Base-by-base conservation (phyloP, 805 yeast genomes). In the Brettanomyces naardenensis region DNA sequence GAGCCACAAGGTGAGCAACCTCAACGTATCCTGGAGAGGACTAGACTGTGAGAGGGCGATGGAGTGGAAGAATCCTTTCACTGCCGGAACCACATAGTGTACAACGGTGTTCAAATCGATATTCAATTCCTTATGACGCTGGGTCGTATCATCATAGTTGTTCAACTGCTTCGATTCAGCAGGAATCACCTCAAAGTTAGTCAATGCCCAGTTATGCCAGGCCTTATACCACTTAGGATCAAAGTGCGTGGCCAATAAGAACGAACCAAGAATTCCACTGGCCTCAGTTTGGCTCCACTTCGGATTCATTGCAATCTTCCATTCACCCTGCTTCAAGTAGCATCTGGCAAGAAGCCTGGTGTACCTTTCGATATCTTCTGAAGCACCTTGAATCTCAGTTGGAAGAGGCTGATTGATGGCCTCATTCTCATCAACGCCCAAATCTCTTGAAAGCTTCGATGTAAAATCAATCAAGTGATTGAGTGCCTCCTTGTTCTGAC, bases 161-260 rank as follows among this genome's bases (percentile, higher is more conserved):
- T 46, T 29, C 18, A 49, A 18, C 38, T 50, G 49, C 21, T 52
- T 57, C 0, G 64, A 47, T 32, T 60, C 59, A 20, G 81, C 67
- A 0, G 95, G 82, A 17, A 90, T 82, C 1, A 90, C 97, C 55
- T 92, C 97, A 56, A 89, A 92, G 59, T 94, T 92, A 1, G 97
- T 97, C 53, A 94, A 67, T 0, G 98, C 98, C 99, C 99, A 92
- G 54, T 88, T 90, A 57, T 92, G 99, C 98, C 98, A 94, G 14
- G 97, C 98, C 54, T 94, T 92, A 53, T 92, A 92, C 96, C 98
- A 92, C 19, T 75, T 73, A 26, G 75, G 69, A 56, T 92, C 97
- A 59, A 92, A 90, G 56, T 89, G 96, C 0, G 98, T 90, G 0
- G 98, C 97, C 45, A 92, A 67, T 39, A 92, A 64, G 56, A 86